These are phyloP conservation scores for Taphrina populina DNA, from an alignment of 1,139 yeast genomes.

Conservation along the genomic window DNA sequence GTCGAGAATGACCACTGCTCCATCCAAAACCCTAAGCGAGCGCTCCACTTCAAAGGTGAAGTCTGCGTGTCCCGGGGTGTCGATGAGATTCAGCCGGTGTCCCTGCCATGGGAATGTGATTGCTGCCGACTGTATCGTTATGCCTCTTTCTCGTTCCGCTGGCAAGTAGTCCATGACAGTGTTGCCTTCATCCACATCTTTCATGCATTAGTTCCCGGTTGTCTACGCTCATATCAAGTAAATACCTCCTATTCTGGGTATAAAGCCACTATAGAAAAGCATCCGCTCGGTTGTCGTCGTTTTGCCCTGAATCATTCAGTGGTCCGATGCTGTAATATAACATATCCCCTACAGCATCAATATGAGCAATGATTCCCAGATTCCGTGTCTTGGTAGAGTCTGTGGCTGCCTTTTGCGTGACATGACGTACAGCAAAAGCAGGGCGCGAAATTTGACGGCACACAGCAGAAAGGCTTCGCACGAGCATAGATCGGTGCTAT, in stretches of 20 bases:
- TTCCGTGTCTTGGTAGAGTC: slow-evolving; percentile 52
- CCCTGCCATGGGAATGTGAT: slow-evolving; percentile 84
- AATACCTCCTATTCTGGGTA: slow-evolving; percentile 65
- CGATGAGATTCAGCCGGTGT: slow-evolving; percentile 77
- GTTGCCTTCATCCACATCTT: slow-evolving; percentile 88
- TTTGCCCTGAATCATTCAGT: slow-evolving; percentile 88
- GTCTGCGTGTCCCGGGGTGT: slow-evolving; percentile 98
- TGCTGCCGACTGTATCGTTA: slow-evolving; percentile 95
- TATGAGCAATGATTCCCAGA: slow-evolving; percentile 78
- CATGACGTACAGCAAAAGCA: too few relatives aligned
- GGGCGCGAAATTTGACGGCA: too few relatives aligned
- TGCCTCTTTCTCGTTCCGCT: slow-evolving; percentile 89
- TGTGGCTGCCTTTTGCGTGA: neutral
- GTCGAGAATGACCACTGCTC: slow-evolving; percentile 87
- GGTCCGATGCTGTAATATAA: neutral
- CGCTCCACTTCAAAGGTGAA: slow-evolving; percentile 92
- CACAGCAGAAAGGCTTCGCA: too few relatives aligned
- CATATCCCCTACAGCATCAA: slow-evolving; percentile 55
- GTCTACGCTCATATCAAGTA: neutral
- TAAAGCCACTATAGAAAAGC: slow-evolving; percentile 83
- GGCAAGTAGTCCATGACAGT: slow-evolving; percentile 92
- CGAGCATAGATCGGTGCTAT: too few relatives aligned
- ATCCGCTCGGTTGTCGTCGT: slow-evolving; percentile 89
- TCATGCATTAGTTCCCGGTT: neutral
- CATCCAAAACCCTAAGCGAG: slow-evolving; percentile 85